These are phyloP conservation scores for Crithidia mellificae DNA, from an alignment of 208 protist species.

Conservation along the genomic window DNA sequence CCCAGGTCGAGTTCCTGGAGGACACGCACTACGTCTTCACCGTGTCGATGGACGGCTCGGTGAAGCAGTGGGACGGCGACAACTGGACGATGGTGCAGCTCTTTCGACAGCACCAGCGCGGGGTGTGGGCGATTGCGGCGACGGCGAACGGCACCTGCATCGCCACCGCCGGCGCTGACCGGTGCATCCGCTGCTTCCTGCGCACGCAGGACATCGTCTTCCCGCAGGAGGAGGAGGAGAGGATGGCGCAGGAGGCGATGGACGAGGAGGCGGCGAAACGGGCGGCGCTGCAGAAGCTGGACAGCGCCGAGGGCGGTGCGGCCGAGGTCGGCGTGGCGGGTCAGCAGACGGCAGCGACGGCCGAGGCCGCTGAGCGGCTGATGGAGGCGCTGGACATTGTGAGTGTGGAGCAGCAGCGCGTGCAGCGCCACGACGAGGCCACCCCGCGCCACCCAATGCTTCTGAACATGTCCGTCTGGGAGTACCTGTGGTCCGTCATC, in stretches of 20 bases:
- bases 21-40: constrained; percentile 99
- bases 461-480: constrained; percentile 67
- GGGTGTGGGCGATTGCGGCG: constrained; percentile 68
- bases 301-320: constrained; percentile 16
- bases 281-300: constrained; percentile 62
- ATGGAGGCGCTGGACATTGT: constrained; percentile 90
- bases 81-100: constrained; percentile 92
- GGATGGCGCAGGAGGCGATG: constrained; percentile 84
- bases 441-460: constrained; percentile 67
- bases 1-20: constrained; percentile 93
- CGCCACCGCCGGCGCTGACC: constrained; percentile 73
- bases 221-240: constrained; percentile 87
- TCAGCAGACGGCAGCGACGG: constrained; percentile 64
- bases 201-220: constrained; percentile 91
- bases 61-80: constrained; percentile 99
- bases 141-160: constrained; percentile 82
- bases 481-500: constrained; percentile 83
- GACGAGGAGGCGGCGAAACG: constrained; percentile 81
- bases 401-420: constrained; percentile 78
- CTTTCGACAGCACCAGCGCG: constrained; percentile 77
- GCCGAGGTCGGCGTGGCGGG: constrained; percentile 72
- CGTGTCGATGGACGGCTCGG: constrained; percentile 90
- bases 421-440: constrained; percentile 56
- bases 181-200: constrained; percentile 79
- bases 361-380: constrained; percentile 76